Evolutionary conservation across 441 rosid genomes (phyloP), one percentile per base, ranked within the genome.

Genomic region (Omphalea diandra): DNA sequence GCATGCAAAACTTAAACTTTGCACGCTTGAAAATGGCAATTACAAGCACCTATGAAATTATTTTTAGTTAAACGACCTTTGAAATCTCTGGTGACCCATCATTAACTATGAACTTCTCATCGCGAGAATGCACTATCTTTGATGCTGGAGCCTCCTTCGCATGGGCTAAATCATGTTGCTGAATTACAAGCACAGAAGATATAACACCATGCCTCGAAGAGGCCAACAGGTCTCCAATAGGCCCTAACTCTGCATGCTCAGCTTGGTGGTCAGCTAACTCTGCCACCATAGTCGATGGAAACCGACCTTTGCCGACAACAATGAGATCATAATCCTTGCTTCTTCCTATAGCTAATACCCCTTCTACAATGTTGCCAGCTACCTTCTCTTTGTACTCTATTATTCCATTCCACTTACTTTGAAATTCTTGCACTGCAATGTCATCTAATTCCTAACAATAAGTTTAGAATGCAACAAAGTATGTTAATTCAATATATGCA

Each of bases 261-360:
- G 74, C 68, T 33, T 65, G 71, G 2, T 44, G 70, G n/a, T 67
- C 84, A 0, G 87, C 89, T 67, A 90, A 27, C 12, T 74, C 65
- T 0, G 83, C 86, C 57, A 83, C 80, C 79, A 78, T 80, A 1
- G 73, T 70, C 6, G 91, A 84, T 0, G 90, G 97, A 44, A 79
- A 71, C 81, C 88, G 76, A 33, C 90, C 87, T 68, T 79, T 88
- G 2, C 97, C 96, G 0, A 85, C 92, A 2, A 91, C 79, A 57
- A 87, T 44, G 1, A 89, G 90, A 35, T 85, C 87, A 22, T 79
- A 87, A 38, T 82, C 88, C 49, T 72, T 67, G 63, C 91, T 83
- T 67, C 70, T 75, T 17, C 92, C 96, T 31, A 86, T 73, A 8
- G 56, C 66, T 61, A 86, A 8, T 18, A 80, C 87, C n/a, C 76